phyloP scores from a whole-genome alignment of 164 flowering plant species.

The Macadamia integrifolia region DNA sequence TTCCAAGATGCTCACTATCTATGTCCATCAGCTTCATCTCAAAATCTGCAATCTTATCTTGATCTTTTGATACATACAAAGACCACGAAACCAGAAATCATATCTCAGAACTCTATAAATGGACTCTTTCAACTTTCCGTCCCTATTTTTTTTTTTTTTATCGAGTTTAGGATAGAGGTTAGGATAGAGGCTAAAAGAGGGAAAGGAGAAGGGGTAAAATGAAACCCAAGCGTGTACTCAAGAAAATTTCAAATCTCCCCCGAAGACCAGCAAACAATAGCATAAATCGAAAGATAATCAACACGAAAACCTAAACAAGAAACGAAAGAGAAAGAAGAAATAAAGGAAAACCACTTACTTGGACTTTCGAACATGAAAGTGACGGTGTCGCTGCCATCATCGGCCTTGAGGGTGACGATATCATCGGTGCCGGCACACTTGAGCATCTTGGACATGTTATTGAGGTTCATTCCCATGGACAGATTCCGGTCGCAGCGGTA shows the following conservation, averaged over 20 bases:
- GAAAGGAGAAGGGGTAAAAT: neutral
- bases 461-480: constrained; percentile 50
- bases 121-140: no score
- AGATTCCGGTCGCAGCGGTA: constrained; percentile 46
- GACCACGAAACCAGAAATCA: neutral
- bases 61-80: constrained; percentile 29
- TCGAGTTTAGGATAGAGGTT: no score
- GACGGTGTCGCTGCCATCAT: constrained; percentile 40
- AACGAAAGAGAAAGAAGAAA: neutral
- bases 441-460: constrained; percentile 48
- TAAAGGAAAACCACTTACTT: constrained; percentile 18
- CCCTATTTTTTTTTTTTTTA: no score
- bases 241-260: neutral
- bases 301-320: no score
- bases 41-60: constrained; percentile 78
- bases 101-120: neutral
- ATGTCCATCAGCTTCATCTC: constrained; percentile 96
- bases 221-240: no score
- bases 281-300: no score
- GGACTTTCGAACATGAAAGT: constrained; percentile 56
- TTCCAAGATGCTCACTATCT: constrained; percentile 91
- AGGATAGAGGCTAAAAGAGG: no score
- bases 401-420: constrained; percentile 48
- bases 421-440: constrained; percentile 47
- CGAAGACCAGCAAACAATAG: no score